phyloP scores from a whole-genome alignment of 2,329 filamentous ascomycete species.

The Pestalotiopsis sp. region DNA sequence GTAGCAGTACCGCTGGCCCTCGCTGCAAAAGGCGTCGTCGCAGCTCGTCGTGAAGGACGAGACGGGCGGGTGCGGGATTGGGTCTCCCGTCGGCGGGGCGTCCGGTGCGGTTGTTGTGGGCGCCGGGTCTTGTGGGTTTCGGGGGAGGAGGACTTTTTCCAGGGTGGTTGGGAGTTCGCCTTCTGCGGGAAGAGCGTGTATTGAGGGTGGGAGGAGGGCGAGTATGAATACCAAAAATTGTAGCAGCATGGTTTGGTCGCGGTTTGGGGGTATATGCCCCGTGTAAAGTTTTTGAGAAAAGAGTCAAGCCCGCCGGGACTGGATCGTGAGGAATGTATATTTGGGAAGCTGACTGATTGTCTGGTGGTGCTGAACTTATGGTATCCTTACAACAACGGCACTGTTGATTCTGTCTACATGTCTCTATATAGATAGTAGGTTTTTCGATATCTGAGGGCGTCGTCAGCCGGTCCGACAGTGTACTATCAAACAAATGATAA shows the following conservation, averaged over 20 bases:
- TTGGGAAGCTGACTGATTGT: too few relatives aligned
- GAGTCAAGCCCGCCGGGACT: too few relatives aligned
- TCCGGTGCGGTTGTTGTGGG: not conserved
- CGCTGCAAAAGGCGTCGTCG: constrained; percentile 39
- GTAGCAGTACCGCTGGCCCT: constrained; percentile 38
- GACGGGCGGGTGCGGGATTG: not conserved
- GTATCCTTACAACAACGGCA: not conserved
- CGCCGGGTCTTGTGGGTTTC: not conserved
- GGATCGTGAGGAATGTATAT: too few relatives aligned
- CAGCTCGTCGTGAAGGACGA: constrained; percentile 28
- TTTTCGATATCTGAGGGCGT: not conserved
- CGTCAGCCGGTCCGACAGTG: constrained; percentile 7
- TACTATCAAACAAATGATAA: constrained; percentile 2
- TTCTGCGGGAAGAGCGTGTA: not conserved
- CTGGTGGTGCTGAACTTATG: too few relatives aligned
- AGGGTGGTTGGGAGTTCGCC: not conserved
- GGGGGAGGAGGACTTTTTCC: not conserved
- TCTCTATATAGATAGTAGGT: not conserved
- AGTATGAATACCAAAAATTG: not conserved
- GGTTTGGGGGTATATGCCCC: not conserved
- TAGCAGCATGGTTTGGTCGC: not conserved
- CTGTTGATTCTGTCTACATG: not conserved
- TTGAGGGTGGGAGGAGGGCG: not conserved
- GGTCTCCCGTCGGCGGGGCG: not conserved
- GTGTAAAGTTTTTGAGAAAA: too few relatives aligned